Conservation (phyloP, 441 rosid genomes). For the Mallotus japonicus region DNA sequence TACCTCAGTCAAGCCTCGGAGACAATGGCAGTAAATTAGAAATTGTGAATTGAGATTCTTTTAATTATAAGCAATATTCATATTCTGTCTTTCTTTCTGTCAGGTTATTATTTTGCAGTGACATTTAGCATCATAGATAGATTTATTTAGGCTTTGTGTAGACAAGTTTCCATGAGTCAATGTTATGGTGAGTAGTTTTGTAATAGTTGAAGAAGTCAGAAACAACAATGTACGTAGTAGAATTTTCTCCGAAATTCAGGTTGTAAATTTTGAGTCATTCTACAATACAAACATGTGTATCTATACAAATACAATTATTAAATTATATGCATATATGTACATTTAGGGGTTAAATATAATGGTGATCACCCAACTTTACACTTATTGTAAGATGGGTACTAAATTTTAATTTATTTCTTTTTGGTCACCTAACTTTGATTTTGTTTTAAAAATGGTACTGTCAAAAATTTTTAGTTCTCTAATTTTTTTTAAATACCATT, state of each 20-base stretch:
- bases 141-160: constrained; percentile 9
- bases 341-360: too few relatives aligned
- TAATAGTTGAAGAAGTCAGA: neutral
- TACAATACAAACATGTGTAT: too few relatives aligned
- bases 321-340: neutral
- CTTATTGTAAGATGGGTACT: too few relatives aligned
- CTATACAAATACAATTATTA: too few relatives aligned
- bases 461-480: too few relatives aligned
- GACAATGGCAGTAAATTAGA: constrained; percentile 41
- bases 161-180: neutral
- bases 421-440: too few relatives aligned
- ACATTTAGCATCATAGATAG: constrained; percentile 5
- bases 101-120: constrained; percentile 4
- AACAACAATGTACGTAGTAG: neutral
- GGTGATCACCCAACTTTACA: too few relatives aligned
- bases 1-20: constrained; percentile 39
- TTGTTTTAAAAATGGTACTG: too few relatives aligned
- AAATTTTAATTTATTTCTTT: too few relatives aligned
- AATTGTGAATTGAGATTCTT: neutral
- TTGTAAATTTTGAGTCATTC: too few relatives aligned
- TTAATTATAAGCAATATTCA: neutral
- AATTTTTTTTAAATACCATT: too few relatives aligned
- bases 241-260: neutral
- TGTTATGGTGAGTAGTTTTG: constrained; percentile 5
- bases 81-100: neutral